Conservation (phyloP, 306 rosid species). For the Medicago arabica region DNA sequence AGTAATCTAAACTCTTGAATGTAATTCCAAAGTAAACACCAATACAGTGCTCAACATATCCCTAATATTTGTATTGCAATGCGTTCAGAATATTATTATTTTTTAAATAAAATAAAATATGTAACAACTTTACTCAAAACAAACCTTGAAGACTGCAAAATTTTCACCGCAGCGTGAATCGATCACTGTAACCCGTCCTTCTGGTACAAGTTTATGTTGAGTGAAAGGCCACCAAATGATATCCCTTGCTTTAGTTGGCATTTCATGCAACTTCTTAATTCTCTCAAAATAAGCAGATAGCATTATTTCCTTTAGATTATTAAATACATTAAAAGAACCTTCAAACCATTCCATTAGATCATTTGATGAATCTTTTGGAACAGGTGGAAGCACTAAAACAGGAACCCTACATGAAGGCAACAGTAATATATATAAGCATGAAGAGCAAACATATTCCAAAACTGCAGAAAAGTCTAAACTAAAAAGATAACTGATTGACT, state of each 20-base stretch:
- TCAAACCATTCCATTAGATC: constrained; percentile 88
- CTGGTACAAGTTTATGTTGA: constrained; percentile 84
- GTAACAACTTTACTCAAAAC: constrained; percentile 39
- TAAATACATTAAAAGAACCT: constrained; percentile 57
- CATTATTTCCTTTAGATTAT: constrained; percentile 74
- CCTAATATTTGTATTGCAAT: constrained; percentile 16
- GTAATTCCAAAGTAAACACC: constrained; percentile 28
- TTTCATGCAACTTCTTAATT: constrained; percentile 68
- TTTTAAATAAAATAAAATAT: not conserved
- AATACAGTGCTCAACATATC: constrained; percentile 27
- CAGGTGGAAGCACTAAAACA: constrained; percentile 79
- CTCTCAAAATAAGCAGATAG: constrained; percentile 64
- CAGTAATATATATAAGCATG: constrained; percentile 16
- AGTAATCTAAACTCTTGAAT: constrained; percentile 27
- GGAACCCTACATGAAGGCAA: constrained; percentile 70
- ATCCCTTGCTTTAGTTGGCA: constrained; percentile 81
- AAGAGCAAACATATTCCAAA: constrained; percentile 26
- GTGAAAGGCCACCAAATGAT: constrained; percentile 99
- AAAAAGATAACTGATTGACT: not conserved
- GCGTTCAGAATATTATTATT: not conserved
- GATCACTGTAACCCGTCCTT: constrained; percentile 79
- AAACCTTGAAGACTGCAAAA: constrained; percentile 90
- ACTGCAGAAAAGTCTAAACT: constrained; percentile 16
- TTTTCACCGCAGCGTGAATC: constrained; percentile 98
- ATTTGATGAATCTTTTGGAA: constrained; percentile 78